These are phyloP conservation scores for Hypoxylon sp. DNA, from an alignment of 2,329 filamentous ascomycete genomes.

Conservation along the genomic window DNA sequence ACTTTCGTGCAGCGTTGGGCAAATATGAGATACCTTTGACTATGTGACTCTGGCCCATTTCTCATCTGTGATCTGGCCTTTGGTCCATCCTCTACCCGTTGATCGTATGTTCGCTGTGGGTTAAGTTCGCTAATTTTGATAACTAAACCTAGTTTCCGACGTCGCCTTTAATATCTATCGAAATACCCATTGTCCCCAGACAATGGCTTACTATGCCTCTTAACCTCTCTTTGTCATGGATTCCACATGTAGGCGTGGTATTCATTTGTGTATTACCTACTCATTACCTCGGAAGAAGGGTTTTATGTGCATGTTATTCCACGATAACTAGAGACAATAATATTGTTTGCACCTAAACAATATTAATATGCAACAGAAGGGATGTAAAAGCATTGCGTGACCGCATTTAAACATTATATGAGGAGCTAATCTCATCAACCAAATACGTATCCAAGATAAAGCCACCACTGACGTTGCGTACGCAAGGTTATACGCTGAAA, in stretches of 20 bases:
- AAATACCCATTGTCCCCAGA: background rate
- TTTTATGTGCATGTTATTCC: background rate
- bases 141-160: no score
- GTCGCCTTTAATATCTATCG: background rate
- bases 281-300: background rate
- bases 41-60: constrained; percentile 2
- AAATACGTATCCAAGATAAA: background rate
- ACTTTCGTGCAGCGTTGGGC: constrained; percentile 18
- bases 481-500: background rate
- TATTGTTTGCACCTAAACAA: background rate
- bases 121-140: background rate
- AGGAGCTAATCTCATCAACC: background rate
- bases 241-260: background rate
- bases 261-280: background rate
- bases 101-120: background rate
- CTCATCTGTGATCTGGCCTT: background rate
- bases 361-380: background rate
- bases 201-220: background rate
- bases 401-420: background rate
- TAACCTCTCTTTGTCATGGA: background rate
- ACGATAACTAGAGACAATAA: no score
- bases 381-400: background rate
- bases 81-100: background rate
- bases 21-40: constrained; percentile 36
- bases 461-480: background rate